Evolutionary conservation across 805 yeast species (phyloP).

Genomic region (Teunomyces barrocoloradensis): DNA sequence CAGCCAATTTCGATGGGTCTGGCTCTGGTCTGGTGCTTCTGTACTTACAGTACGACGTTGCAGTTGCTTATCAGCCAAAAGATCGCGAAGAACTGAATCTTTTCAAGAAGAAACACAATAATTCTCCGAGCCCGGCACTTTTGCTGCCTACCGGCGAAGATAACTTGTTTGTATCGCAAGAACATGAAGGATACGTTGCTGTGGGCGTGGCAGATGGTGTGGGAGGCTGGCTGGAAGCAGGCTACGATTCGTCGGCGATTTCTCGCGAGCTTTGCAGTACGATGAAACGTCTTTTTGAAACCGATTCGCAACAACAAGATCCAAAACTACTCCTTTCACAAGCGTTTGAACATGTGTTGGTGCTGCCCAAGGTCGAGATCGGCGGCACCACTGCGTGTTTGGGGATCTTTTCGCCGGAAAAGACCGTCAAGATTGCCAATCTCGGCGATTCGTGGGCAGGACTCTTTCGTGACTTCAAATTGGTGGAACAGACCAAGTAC

Average conservation of each 20-base stretch:
- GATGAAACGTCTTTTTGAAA: conserved; percentile 42
- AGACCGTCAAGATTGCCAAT: conserved; percentile 68
- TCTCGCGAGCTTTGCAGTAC: conserved; percentile 72
- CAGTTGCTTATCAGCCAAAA: conserved; percentile 75
- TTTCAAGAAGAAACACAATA: conserved; percentile 25
- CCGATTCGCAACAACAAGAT: conserved; percentile 13
- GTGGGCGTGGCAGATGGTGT: conserved; percentile 96
- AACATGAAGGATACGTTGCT: conserved; percentile 41
- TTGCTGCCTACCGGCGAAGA: conserved; percentile 71
- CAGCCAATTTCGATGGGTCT: conserved; percentile 18
- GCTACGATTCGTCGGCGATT: conserved; percentile 85
- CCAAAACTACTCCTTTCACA: conserved; percentile 50
- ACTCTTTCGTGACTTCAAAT: conserved; percentile 62
- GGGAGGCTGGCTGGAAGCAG: conserved; percentile 95
- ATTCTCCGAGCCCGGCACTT: conserved; percentile 39
- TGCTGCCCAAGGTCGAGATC: conserved; percentile 64
- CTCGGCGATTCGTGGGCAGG: conserved; percentile 96
- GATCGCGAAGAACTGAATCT: conserved; percentile 54
- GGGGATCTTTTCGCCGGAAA: conserved; percentile 60
- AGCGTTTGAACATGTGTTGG: conserved; percentile 55
- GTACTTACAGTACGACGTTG: conserved; percentile 45
- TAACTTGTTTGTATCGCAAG: conserved; percentile 55
- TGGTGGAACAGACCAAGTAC: conserved; percentile 64
- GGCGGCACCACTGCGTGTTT: conserved; percentile 95
- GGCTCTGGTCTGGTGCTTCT: conserved; percentile 14